A percentile compares a stretch with the other conserved stretches of the same genome.
These are phyloP conservation scores for Grigorovia yakushimaensis DNA, from an alignment of 805 yeast genomes.

Conservation along the genomic window DNA sequence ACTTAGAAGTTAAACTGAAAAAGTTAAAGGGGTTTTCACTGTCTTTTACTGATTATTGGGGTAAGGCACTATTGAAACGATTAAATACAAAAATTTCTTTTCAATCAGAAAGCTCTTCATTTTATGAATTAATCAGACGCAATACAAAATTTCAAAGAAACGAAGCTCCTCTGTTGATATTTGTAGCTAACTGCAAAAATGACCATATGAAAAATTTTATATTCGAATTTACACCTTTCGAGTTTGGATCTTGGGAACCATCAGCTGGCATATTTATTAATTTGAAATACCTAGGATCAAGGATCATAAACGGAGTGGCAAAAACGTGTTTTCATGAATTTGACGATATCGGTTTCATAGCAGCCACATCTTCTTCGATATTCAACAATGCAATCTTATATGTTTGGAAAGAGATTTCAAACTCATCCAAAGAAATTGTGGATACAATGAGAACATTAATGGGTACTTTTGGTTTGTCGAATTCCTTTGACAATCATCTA, in stretches of 20 bases:
- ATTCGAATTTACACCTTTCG: constrained; percentile 55
- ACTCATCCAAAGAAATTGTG: constrained; percentile 27
- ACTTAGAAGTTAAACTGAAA: constrained; percentile 43
- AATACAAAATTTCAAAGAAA: constrained; percentile 29
- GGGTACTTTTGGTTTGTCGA: constrained; percentile 17
- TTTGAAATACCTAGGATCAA: constrained; percentile 44
- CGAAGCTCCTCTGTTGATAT: constrained; percentile 42
- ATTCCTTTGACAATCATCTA: not conserved
- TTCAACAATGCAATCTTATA: constrained; percentile 46
- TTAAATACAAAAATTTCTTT: constrained; percentile 10
- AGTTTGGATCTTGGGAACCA: constrained; percentile 60
- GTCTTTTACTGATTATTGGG: constrained; percentile 63
- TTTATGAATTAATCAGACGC: constrained; percentile 22
- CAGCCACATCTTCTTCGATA: constrained; percentile 55
- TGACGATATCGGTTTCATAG: constrained; percentile 50
- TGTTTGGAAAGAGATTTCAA: constrained; percentile 33
- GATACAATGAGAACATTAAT: constrained; percentile 28
- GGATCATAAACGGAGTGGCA: constrained; percentile 36
- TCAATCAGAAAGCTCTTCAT: constrained; percentile 30
- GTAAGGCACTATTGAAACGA: constrained; percentile 44
- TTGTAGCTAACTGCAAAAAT: constrained; percentile 34
- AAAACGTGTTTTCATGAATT: constrained; percentile 39
- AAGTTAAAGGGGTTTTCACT: constrained; percentile 43
- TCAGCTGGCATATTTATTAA: constrained; percentile 38
- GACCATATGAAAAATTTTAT: constrained; percentile 29